A percentile compares a stretch with the other conserved stretches of the same genome.
phyloP scores from a whole-genome alignment of 2,329 filamentous ascomycete species.

The Immersiporthe knoxdaviesiana region DNA sequence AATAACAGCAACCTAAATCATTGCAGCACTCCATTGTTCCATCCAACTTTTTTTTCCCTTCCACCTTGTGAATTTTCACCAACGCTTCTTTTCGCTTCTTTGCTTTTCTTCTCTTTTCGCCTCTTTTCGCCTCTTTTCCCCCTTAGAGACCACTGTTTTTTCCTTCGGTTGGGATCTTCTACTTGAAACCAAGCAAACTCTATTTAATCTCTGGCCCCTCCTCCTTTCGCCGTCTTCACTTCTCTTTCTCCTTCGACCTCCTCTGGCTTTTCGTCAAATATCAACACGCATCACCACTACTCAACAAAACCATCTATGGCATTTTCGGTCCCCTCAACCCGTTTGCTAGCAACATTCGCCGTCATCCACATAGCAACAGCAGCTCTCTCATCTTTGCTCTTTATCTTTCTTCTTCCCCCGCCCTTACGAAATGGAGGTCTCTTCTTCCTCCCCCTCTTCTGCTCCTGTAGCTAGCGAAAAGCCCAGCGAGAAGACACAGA shows the following conservation, averaged over 20 bases:
- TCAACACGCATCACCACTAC: not conserved
- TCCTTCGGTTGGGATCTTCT: not conserved
- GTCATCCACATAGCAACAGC: not conserved
- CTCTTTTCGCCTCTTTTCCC: too few relatives aligned
- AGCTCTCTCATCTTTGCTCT: not conserved
- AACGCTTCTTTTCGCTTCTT: not conserved
- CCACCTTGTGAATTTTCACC: not conserved
- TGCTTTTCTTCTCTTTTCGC: not conserved
- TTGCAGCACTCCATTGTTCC: not conserved
- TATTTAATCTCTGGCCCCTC: not conserved
- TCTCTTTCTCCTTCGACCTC: not conserved
- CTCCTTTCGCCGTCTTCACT: not conserved
- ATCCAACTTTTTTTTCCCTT: not conserved
- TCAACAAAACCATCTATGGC: not conserved
- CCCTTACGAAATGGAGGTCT: not conserved
- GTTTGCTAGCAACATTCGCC: not conserved
- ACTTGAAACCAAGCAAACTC: too few relatives aligned
- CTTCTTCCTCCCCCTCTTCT: not conserved
- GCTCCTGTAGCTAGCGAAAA: too few relatives aligned
- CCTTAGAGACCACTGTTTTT: not conserved
- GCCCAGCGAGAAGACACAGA: not conserved
- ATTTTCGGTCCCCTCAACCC: not conserved
- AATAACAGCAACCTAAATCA: not conserved
- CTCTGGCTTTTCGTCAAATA: not conserved
- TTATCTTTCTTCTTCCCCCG: not conserved